Evolutionary conservation across 2,329 filamentous ascomycete species (phyloP).

Genomic region (Metarhizium brunneum): DNA sequence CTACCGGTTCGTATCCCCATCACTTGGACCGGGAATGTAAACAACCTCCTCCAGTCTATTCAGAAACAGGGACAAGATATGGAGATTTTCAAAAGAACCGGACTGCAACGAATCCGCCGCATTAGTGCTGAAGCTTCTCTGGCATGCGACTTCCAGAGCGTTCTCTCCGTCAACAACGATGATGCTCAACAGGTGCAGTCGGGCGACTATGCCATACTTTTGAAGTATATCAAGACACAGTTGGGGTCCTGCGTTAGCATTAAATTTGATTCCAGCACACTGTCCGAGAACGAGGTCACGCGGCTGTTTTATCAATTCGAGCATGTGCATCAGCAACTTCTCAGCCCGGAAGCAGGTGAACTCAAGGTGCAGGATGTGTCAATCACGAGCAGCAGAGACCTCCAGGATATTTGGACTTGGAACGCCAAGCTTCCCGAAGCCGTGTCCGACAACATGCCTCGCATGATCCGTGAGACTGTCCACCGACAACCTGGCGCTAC

Average conservation of each 20-base stretch:
- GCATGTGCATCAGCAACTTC: not conserved
- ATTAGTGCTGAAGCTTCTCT: constrained; percentile 3
- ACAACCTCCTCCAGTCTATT: constrained; percentile 6
- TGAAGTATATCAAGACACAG: not conserved
- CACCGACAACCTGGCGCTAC: not conserved
- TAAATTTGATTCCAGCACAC: not conserved
- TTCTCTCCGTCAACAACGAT: constrained; percentile 1
- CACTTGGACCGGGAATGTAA: constrained; percentile 4
- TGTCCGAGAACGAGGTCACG: not conserved
- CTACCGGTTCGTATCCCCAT: constrained; percentile 10
- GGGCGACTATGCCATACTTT: not conserved
- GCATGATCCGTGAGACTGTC: not conserved
- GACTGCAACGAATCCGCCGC: constrained; percentile 18
- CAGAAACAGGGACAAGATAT: constrained; percentile 15
- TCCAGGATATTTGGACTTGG: not conserved
- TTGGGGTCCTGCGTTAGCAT: not conserved
- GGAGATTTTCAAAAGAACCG: constrained; percentile 15
- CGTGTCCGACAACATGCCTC: not conserved
- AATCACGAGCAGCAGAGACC: not conserved
- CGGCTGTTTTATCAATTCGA: not conserved
- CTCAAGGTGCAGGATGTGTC: not conserved
- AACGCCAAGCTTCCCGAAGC: not conserved
- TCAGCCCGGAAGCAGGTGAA: not conserved
- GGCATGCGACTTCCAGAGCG: constrained; percentile 9
- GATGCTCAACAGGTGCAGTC: not conserved